Conservation (phyloP, 768 basidiomycete species). For the Kwoniella sp. region DNA sequence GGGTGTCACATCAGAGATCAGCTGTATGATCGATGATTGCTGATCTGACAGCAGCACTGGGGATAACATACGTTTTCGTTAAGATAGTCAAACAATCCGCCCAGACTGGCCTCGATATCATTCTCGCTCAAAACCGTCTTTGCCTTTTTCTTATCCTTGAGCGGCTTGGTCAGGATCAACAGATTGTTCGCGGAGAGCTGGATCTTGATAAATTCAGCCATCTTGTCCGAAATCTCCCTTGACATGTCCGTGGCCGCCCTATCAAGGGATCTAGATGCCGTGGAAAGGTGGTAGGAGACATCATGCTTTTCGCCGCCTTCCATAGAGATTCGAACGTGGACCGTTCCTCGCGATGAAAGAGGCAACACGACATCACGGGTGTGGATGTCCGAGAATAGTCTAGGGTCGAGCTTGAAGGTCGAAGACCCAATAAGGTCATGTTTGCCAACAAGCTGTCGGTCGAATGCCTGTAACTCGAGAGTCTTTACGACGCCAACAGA, state of each 20-base stretch:
- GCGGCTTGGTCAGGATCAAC: conserved; percentile 36
- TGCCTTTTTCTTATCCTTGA: conserved; percentile 49
- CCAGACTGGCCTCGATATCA: conserved; percentile 48
- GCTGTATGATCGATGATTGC: too few relatives aligned
- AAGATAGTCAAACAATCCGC: conserved; percentile 51
- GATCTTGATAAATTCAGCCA: conserved; percentile 44
- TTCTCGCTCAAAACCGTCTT: conserved; percentile 35
- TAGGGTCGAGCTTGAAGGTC: conserved; percentile 50
- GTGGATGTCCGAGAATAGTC: conserved; percentile 29
- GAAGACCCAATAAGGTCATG: conserved; percentile 51
- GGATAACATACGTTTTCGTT: conserved; percentile 50
- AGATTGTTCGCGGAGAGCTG: conserved; percentile 32
- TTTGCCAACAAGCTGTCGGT: conserved; percentile 55
- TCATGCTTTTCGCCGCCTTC: conserved; percentile 51
- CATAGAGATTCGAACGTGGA: conserved; percentile 48
- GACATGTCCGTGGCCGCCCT: conserved; percentile 47
- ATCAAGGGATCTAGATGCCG: conserved; percentile 44
- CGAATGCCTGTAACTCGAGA: conserved; percentile 45
- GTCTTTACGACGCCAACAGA: conserved; percentile 36
- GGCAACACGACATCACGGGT: conserved; percentile 47
- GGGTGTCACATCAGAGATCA: too few relatives aligned
- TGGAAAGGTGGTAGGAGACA: conserved; percentile 43
- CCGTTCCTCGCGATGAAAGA: conserved; percentile 35
- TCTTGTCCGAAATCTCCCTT: conserved; percentile 48
- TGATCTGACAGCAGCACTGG: too few relatives aligned